These are phyloP conservation scores for Trebouxia sp. DNA, from an alignment of 139 green algal genomes.

Conservation along the genomic window DNA sequence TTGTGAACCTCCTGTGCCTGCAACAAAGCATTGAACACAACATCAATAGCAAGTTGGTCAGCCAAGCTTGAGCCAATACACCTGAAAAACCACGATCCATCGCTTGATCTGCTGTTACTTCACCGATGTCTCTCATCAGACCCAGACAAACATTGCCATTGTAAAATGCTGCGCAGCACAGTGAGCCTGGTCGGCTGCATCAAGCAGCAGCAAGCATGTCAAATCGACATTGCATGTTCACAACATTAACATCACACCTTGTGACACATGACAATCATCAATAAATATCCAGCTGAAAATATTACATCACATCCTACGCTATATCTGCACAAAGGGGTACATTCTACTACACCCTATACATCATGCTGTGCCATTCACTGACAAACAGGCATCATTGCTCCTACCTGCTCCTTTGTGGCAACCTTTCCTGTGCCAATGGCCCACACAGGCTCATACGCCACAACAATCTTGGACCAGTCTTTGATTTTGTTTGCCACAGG, in stretches of 20 bases:
- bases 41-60: background rate
- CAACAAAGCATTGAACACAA: background rate
- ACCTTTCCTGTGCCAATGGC: conserved; percentile 79
- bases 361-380: background rate
- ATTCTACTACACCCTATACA: background rate
- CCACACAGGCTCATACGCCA: conserved; percentile 97
- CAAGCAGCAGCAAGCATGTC: no score
- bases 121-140: no score
- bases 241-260: no score
- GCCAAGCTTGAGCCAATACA: background rate
- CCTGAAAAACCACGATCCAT: no score
- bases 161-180: no score
- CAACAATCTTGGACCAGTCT: conserved; percentile 87
- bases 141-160: no score
- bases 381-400: background rate
- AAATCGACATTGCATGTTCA: no score
- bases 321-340: background rate
- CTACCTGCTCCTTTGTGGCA: conserved; percentile 80
- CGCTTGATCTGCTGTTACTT: no score
- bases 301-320: no score
- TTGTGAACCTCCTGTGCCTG: conserved; percentile 82
- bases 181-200: no score
- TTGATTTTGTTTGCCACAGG: conserved; percentile 26
- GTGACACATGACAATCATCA: no score
- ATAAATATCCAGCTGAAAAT: no score